Base-by-base conservation (phyloP, 345 rosid species). In the Carallia pectinifolia region DNA sequence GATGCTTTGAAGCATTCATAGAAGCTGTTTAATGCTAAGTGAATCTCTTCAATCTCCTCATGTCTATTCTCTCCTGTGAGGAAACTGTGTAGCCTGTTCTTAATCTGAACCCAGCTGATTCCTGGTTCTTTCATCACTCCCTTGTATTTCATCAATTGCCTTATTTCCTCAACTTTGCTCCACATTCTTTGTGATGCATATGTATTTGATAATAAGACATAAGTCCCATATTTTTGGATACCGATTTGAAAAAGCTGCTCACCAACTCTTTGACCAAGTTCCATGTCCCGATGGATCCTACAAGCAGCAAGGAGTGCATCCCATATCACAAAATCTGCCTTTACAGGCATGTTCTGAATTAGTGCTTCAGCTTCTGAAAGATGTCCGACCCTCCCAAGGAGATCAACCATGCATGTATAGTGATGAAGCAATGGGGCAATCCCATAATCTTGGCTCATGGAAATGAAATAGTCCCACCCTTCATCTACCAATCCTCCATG, bases 401-500 rank as follows among this genome's bases (percentile, higher is more conserved):
- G 77, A 70, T 71, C 76, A 67, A 74, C 60, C 73, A 79, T 74
- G 68, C 59, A 65, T 34, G 65, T 68, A 34, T 58, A 53, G 15
- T 72, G 76, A 61, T 40, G 33, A 73, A 68, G 8, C 16, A 61
- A 56, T 7, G 73, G 80, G 39, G 13, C 44, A 16, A 77, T 72
- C 39, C 67, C 80, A 77, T 68, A 47, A 53, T 72, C 64, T 65
- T 68, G 73, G 61, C 63, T 68, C 76, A 72, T 77, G 50, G 74
- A 77, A 39, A 64, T 74, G 69, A 78, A 78, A 69, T 66, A 70
- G 58, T 66, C 64, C 78, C 60, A 40, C n/a, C 69, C 80, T 68
- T 74, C 39, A 12, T 70, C 76, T 60, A 73, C 69, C 38, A 78
- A 73, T 23, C 77, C 81, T 9, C 74, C 68, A 55, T 66, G 71